Percentiles rank a stretch among this genome's conserved stretches.
Evolutionary conservation across 129 eudicot species (phyloP).

Genomic region (Centella asiatica): DNA sequence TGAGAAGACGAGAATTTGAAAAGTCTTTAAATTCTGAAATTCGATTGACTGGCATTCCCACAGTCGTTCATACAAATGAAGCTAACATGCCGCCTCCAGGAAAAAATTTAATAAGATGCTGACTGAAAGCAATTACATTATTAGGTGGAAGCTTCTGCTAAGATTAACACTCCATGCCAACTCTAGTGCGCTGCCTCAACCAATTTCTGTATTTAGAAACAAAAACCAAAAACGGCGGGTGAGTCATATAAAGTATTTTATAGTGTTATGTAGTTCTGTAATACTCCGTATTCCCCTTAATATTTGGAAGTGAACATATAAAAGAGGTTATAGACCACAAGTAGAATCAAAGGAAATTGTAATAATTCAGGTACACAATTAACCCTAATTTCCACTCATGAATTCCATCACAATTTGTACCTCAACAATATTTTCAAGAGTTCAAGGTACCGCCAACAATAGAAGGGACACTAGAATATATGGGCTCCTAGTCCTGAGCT

Average conservation of each 20-base stretch:
- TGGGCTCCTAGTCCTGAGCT: neutral
- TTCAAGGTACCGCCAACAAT: neutral
- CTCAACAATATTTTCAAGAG: neutral
- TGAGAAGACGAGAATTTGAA: too few relatives aligned
- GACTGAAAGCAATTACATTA: neutral
- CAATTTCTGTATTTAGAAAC: slow-evolving; percentile 4
- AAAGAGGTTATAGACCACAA: neutral
- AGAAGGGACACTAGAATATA: too few relatives aligned
- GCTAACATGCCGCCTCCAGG: neutral
- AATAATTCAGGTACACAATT: neutral
- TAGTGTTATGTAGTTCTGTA: too few relatives aligned
- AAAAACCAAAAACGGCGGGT: neutral
- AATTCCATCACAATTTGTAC: neutral
- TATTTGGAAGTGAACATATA: too few relatives aligned
- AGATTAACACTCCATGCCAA: neutral
- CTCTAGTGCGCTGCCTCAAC: slow-evolving; percentile 3
- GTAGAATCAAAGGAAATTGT: neutral
- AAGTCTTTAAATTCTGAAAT: neutral
- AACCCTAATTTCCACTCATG: neutral
- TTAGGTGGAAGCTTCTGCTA: neutral
- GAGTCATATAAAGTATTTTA: neutral
- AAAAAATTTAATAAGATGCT: neutral
- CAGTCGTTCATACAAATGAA: neutral
- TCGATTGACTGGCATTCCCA: neutral
- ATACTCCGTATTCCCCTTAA: too few relatives aligned